phyloP scores from a whole-genome alignment of 805 yeast genomes.

The Lipomyces sp. region DNA sequence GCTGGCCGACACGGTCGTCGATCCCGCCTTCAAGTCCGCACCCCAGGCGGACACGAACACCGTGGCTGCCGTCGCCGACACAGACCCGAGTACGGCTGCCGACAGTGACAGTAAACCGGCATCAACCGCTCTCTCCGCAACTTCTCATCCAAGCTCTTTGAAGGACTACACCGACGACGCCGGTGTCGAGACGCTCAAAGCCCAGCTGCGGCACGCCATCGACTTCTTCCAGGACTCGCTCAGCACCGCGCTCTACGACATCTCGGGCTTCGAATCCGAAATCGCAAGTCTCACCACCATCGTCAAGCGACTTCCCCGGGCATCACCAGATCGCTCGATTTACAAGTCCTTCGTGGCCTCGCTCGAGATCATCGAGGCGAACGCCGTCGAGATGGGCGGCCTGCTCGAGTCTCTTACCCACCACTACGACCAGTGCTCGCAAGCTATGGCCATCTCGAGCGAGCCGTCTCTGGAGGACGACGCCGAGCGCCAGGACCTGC shows the following conservation, averaged over 20 bases:
- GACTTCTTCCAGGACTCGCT: slow-evolving; percentile 35
- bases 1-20: slow-evolving; percentile 42
- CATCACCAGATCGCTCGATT: not conserved
- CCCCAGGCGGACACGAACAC: not conserved
- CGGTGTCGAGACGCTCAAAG: slow-evolving; percentile 38
- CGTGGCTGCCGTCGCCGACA: slow-evolving; percentile 20
- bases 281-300: slow-evolving; percentile 36
- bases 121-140: not conserved
- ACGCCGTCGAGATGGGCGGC: slow-evolving; percentile 67
- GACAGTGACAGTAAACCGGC: no score
- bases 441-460: slow-evolving; percentile 45
- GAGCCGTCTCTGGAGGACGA: slow-evolving; percentile 34
- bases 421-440: slow-evolving; percentile 75
- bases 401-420: slow-evolving; percentile 67
- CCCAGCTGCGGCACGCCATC: slow-evolving; percentile 36
- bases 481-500: slow-evolving; percentile 45
- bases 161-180: slow-evolving; percentile 50
- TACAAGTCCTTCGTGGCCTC: slow-evolving; percentile 3
- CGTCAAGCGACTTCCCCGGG: not conserved
- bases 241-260: slow-evolving; percentile 25
- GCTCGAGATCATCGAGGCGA: slow-evolving; percentile 33
- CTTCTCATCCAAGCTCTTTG: slow-evolving; percentile 28
- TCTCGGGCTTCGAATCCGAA: slow-evolving; percentile 36
- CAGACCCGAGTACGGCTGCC: slow-evolving; percentile 13
- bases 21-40: slow-evolving; percentile 33